Percentiles rank a stretch among this genome's conserved stretches.
These are phyloP conservation scores for Leishmania mexicana DNA, from an alignment of 208 protist species.

Conservation along the genomic window DNA sequence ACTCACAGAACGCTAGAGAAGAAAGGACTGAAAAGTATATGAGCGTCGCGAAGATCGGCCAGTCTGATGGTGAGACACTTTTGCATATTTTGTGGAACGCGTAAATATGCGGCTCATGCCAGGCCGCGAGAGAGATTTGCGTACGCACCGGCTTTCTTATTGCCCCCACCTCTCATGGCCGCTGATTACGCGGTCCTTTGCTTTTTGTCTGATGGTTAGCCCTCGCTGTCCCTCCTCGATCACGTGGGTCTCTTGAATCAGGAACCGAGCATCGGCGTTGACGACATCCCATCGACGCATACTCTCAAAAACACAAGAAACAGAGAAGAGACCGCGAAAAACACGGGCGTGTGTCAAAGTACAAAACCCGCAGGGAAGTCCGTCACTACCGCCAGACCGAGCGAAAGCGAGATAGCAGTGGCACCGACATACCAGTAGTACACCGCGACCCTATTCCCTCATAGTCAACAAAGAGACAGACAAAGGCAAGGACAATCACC, in stretches of 20 bases:
- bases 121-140: not conserved
- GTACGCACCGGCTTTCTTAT: not conserved
- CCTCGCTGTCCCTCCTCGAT: not conserved
- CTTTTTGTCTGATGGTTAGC: not conserved
- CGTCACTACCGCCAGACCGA: not conserved
- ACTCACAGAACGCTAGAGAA: not conserved
- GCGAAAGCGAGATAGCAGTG: not conserved
- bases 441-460: not conserved
- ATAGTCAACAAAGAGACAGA: not conserved
- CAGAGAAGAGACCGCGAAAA: not conserved
- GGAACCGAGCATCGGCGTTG: not conserved
- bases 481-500: not conserved
- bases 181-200: not conserved
- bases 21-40: not conserved
- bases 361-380: not conserved
- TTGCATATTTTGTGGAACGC: not conserved
- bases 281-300: not conserved
- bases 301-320: not conserved
- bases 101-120: not conserved
- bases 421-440: not conserved
- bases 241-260: not conserved
- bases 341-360: not conserved
- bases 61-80: not conserved
- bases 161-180: not conserved
- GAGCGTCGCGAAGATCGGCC: not conserved